These are phyloP conservation scores for Thielaviopsis musarum DNA, from an alignment of 2,329 filamentous ascomycete species.

Conservation along the genomic window DNA sequence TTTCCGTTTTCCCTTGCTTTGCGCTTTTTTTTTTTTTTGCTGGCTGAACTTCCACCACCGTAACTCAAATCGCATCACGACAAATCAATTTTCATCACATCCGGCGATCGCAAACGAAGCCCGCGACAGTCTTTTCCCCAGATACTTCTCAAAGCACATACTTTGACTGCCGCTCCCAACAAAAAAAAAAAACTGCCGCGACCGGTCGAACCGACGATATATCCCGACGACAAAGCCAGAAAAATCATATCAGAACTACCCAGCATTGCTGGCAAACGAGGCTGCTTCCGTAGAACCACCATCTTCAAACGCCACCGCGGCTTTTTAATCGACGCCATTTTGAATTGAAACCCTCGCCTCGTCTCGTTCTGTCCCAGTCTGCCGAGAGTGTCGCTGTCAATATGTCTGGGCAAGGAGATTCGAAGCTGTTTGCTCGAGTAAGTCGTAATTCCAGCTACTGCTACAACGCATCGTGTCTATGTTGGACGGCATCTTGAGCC, in stretches of 20 bases:
- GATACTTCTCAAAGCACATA: not conserved
- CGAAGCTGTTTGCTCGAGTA: constrained; percentile 98
- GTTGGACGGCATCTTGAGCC: not conserved
- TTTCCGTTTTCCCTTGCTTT: too few relatives aligned
- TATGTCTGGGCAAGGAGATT: constrained; percentile 49
- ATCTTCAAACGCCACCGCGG: not conserved
- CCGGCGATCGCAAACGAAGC: not conserved
- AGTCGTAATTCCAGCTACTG: constrained; percentile 19
- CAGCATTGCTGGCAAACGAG: not conserved
- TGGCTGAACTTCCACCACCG: too few relatives aligned
- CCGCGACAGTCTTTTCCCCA: not conserved
- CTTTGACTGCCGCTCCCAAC: not conserved
- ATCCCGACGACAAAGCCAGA: not conserved
- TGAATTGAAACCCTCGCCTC: constrained; percentile 24
- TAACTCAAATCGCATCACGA: not conserved
- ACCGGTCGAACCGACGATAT: not conserved
- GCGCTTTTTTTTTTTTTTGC: too few relatives aligned
- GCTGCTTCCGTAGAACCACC: not conserved
- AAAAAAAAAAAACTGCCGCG: too few relatives aligned
- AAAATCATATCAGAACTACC: not conserved
- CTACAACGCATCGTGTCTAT: not conserved
- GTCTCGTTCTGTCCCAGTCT: not conserved
- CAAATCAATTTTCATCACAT: not conserved
- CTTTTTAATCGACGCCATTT: constrained; percentile 26
- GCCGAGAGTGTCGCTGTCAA: constrained; percentile 23